These are phyloP conservation scores for Cokeromyces recurvatus DNA, from an alignment of 371 early-diverging fungal genomes.

Conservation along the genomic window DNA sequence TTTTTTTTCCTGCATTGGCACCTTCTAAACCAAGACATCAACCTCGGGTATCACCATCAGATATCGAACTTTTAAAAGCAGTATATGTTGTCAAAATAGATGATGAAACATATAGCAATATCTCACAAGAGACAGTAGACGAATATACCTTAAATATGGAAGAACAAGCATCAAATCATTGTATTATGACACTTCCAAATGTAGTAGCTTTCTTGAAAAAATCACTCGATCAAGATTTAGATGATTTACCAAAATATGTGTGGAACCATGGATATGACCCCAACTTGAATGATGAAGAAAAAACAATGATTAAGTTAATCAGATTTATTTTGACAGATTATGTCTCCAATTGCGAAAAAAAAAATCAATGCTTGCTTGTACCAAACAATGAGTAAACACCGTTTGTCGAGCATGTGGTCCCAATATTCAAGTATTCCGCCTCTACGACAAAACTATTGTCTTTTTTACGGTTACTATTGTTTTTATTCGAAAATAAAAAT, in stretches of 20 bases:
- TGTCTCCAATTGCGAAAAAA: neutral
- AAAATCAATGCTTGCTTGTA: neutral
- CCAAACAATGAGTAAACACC: neutral
- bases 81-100: slow-evolving; percentile 27
- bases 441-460: neutral
- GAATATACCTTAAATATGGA: too few species aligned
- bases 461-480: neutral
- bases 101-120: slow-evolving; percentile 20
- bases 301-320: neutral
- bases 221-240: slow-evolving; percentile 3
- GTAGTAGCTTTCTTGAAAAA: slow-evolving; percentile 17
- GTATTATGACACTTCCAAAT: slow-evolving; percentile 17
- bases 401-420: neutral
- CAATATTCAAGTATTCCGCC: slow-evolving; percentile 1
- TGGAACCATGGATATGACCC: neutral
- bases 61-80: too few species aligned
- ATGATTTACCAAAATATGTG: slow-evolving; percentile 1
- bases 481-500: slow-evolving; percentile 4
- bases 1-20: too few species aligned
- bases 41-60: too few species aligned
- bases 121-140: too few species aligned
- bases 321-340: neutral
- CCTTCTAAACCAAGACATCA: too few species aligned
- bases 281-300: neutral
- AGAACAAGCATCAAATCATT: too few species aligned